Conservation (phyloP, 2,329 filamentous ascomycete genomes). For the Daldinia sp. region DNA sequence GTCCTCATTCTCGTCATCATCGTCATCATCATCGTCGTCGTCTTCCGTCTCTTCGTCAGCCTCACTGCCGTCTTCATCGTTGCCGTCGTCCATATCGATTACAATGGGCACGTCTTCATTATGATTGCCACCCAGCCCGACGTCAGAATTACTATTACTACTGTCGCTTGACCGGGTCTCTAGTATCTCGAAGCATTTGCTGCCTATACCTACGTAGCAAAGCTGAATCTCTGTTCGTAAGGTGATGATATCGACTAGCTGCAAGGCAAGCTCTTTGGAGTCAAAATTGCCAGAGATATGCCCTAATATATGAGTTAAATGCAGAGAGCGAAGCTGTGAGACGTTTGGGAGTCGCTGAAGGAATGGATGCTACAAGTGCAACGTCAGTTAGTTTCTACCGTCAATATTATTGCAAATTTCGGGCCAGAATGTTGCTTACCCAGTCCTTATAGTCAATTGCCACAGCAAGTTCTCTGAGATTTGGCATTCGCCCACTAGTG, state of each 20-base stretch:
- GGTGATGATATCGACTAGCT: slow-evolving; percentile 82
- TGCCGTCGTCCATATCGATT: slow-evolving; percentile 49
- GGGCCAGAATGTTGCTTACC: slow-evolving; percentile 63
- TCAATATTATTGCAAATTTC: slow-evolving; percentile 15
- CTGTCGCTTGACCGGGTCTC: slow-evolving; percentile 66
- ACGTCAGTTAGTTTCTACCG: slow-evolving; percentile 30
- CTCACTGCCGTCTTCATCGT: slow-evolving; percentile 50
- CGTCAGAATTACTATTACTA: slow-evolving; percentile 40
- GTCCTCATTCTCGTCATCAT: slow-evolving; percentile 58
- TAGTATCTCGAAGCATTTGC: slow-evolving; percentile 85
- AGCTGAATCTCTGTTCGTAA: slow-evolving; percentile 80
- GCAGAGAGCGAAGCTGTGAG: slow-evolving; percentile 76
- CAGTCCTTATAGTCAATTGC: slow-evolving; percentile 81
- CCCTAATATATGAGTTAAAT: slow-evolving; percentile 76
- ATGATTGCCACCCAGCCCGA: slow-evolving; percentile 33
- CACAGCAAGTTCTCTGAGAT: slow-evolving; percentile 77
- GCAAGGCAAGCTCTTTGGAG: slow-evolving; percentile 77
- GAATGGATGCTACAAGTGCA: slow-evolving; percentile 74
- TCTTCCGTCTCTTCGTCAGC: slow-evolving; percentile 43
- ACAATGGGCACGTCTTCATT: slow-evolving; percentile 38
- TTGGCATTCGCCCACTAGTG: slow-evolving; percentile 80
- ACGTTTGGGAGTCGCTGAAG: slow-evolving; percentile 79
- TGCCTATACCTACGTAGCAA: slow-evolving; percentile 80
- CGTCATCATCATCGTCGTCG: slow-evolving; percentile 53
- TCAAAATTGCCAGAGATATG: slow-evolving; percentile 68